phyloP scores from a whole-genome alignment of 306 rosid genomes.

The Neltuma alba region DNA sequence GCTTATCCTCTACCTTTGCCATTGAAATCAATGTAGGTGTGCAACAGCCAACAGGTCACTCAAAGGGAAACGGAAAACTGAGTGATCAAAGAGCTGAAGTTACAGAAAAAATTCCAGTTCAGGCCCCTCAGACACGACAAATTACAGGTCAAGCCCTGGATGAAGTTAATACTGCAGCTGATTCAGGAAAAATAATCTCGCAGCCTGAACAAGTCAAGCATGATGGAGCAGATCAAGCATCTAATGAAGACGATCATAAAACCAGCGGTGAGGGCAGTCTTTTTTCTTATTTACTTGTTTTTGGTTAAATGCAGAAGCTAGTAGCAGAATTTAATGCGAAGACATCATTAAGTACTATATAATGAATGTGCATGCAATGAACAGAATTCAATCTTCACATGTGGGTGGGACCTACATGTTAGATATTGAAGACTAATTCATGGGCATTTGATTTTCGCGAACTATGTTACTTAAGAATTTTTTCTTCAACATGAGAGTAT shows the following conservation, averaged over 20 bases:
- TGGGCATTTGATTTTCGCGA: background rate
- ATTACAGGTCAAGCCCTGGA: background rate
- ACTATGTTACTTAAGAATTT: background rate
- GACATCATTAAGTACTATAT: background rate
- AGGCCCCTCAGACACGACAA: background rate
- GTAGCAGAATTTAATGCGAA: background rate
- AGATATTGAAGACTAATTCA: background rate
- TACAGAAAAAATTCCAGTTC: background rate
- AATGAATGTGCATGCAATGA: background rate
- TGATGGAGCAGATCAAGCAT: background rate
- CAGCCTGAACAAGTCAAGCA: background rate
- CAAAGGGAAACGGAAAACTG: background rate
- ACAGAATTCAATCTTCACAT: background rate
- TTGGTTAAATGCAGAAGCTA: background rate
- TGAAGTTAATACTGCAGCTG: background rate
- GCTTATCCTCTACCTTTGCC: background rate
- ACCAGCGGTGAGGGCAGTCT: background rate
- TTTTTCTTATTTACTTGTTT: background rate
- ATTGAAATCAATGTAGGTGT: background rate
- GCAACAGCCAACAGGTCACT: background rate
- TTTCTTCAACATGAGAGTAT: background rate
- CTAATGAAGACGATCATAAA: background rate
- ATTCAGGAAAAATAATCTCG: background rate
- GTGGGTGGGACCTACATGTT: background rate
- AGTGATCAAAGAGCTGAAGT: background rate